These are phyloP conservation scores for Blastocladiella britannica DNA, from an alignment of 192 early-diverging fungal species.

Conservation along the genomic window DNA sequence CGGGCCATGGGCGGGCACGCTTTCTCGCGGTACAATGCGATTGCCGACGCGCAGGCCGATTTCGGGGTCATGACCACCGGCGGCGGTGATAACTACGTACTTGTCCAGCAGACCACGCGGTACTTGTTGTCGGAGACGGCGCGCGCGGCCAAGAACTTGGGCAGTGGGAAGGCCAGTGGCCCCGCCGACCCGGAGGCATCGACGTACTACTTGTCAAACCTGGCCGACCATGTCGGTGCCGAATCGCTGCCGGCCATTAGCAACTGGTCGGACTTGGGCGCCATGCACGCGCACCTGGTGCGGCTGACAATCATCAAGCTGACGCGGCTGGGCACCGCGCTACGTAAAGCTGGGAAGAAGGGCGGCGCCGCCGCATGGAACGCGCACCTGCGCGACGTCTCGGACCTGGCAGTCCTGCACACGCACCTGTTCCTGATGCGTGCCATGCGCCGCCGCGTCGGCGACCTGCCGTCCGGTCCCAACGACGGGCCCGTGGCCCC, in stretches of 20 bases:
- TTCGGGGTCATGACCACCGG: constrained; percentile 41
- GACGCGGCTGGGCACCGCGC: not conserved
- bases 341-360: not conserved
- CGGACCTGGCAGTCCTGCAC: constrained; percentile 12
- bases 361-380: not conserved
- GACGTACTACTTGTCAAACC: constrained; percentile 7
- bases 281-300: constrained; percentile 11
- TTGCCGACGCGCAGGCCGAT: constrained; percentile 31
- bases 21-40: constrained; percentile 42
- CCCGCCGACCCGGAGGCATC: not conserved
- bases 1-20: constrained; percentile 41
- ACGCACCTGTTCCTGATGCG: constrained; percentile 6
- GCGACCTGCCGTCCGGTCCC: constrained; percentile 4
- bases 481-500: not conserved
- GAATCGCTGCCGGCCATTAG: constrained; percentile 14
- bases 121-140: constrained; percentile 14
- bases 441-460: constrained; percentile 6
- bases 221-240: too few species aligned
- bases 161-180: not conserved
- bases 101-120: constrained; percentile 25
- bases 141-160: not conserved
- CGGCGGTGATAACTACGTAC: constrained; percentile 23
- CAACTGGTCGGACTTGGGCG: constrained; percentile 15
- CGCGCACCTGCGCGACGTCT: not conserved
- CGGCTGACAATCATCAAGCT: not conserved